Percentiles rank a stretch among this genome's conserved stretches.
phyloP scores from a whole-genome alignment of 805 yeast genomes.

The Saturnispora halmiae region DNA sequence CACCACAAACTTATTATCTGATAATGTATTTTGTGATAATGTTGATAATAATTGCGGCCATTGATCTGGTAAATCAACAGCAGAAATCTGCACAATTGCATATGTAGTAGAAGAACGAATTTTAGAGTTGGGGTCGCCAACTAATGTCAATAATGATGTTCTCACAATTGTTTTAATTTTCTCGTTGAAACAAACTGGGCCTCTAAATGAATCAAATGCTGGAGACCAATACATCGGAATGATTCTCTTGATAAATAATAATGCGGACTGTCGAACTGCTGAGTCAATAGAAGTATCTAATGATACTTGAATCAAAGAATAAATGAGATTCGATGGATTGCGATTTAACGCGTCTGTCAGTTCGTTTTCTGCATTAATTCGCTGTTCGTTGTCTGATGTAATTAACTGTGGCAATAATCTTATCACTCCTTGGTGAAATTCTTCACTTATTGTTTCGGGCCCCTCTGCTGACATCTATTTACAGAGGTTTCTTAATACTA shows the following conservation, averaged over 20 bases:
- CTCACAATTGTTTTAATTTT: slow-evolving; percentile 46
- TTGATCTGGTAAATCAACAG: slow-evolving; percentile 89
- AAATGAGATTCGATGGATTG: slow-evolving; percentile 42
- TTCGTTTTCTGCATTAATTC: slow-evolving; percentile 44
- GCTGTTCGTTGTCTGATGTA: slow-evolving; percentile 39
- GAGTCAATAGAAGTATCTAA: slow-evolving; percentile 23
- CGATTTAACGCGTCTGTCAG: slow-evolving; percentile 35
- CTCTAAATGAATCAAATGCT: slow-evolving; percentile 66
- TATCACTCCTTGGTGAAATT: slow-evolving; percentile 6
- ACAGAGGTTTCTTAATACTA: no score
- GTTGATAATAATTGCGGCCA: slow-evolving; percentile 68
- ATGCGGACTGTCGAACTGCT: slow-evolving; percentile 48
- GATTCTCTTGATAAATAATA: slow-evolving; percentile 57
- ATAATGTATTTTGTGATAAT: slow-evolving; percentile 29
- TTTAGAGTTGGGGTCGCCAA: slow-evolving; percentile 43
- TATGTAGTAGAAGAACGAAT: slow-evolving; percentile 61
- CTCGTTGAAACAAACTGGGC: slow-evolving; percentile 42
- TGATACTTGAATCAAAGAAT: slow-evolving; percentile 36
- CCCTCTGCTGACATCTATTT: no score
- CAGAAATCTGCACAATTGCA: slow-evolving; percentile 74
- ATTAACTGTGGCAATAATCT: slow-evolving; percentile 16
- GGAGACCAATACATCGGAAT: slow-evolving; percentile 77
- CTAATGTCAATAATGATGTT: slow-evolving; percentile 38
- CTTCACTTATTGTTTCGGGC: no score
- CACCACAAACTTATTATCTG: slow-evolving; percentile 30